Percentiles rank a stretch among this genome's conserved stretches.
phyloP scores from a whole-genome alignment of 164 flowering plant species.

The Santalum album region DNA sequence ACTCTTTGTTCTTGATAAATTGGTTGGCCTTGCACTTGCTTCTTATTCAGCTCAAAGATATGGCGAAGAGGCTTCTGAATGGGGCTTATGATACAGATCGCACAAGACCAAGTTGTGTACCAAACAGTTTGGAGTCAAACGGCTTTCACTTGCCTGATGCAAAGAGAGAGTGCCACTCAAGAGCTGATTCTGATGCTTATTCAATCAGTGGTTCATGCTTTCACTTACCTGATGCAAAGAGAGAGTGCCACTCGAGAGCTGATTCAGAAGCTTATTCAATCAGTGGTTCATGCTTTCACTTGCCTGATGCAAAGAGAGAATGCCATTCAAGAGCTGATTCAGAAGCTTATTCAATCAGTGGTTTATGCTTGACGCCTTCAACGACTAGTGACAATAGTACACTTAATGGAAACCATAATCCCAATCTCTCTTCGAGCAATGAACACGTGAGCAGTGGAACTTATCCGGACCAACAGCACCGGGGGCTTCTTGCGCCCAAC shows the following conservation, averaged over 20 bases:
- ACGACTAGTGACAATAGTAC: constrained; percentile 15
- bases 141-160: constrained; percentile 23
- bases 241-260: constrained; percentile 24
- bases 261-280: too few species aligned
- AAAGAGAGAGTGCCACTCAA: constrained; percentile 20
- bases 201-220: too few species aligned
- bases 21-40: too few species aligned
- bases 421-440: constrained; percentile 10
- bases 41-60: constrained; percentile 57
- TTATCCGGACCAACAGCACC: constrained; percentile 10
- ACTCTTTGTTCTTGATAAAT: too few species aligned
- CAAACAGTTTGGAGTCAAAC: too few species aligned
- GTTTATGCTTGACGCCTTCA: constrained; percentile 23
- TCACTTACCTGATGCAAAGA: constrained; percentile 20
- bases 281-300: too few species aligned
- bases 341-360: too few species aligned
- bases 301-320: constrained; percentile 23
- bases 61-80: constrained; percentile 47
- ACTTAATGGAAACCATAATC: constrained; percentile 19
- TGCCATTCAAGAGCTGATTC: constrained; percentile 27
- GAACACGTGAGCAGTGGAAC: constrained; percentile 15
- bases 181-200: too few species aligned
- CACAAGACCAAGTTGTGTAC: constrained; percentile 25
- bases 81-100: constrained; percentile 34
- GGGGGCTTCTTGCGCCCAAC: constrained; percentile 13